Base-by-base conservation (phyloP, 2,329 filamentous ascomycete genomes). In the Colletotrichum sansevieriae region DNA sequence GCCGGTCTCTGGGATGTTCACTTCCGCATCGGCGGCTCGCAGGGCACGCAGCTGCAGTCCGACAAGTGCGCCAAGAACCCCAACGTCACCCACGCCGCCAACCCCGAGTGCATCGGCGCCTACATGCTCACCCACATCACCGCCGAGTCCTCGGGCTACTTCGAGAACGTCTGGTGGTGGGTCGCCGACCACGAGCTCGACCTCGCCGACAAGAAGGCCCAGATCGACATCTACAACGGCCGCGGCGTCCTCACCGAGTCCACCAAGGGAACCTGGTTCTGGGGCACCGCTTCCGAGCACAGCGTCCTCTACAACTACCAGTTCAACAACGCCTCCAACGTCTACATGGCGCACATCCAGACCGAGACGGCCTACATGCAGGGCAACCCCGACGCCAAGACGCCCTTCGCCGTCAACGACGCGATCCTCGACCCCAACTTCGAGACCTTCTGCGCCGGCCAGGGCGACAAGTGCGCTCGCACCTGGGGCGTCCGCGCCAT, bases 1-100 rank as follows among this genome's bases (percentile, higher is more conserved):
- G 90, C 90, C 20, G 95, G 90, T 71, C 90, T 98, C 81, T 99
- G 95, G 93, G 96, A 99, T 75, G 91, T 95, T n/a, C 96, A 99
- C 84, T 91, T 96, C 82, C 93, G 96, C 76, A 88, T 99, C 74
- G 95, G 94, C 74, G 96, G 96, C 49, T 90, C 91, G 63, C 91
- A 92, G 4, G 95, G 95, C 69, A 97, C 95, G 33, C 81, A 92
- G 72, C 87, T 98, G 15, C 93, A 97, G 80, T 91, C 91, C 18
- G 86, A 93, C 78, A 90, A 85, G 63, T 98, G 95, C 83, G 80
- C 87, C 78, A 97, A 97, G 86, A 92, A 90, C 71, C 92, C 92
- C 47, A 84, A 85, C 58, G 81, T 83, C 13, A 86, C 84, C 6
- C 89, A 91, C 58, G 78, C 81, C 3, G 86, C 90, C 72, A 90